Conservation (phyloP, 441 rosid species). For the Pelargonium fulgidum region DNA sequence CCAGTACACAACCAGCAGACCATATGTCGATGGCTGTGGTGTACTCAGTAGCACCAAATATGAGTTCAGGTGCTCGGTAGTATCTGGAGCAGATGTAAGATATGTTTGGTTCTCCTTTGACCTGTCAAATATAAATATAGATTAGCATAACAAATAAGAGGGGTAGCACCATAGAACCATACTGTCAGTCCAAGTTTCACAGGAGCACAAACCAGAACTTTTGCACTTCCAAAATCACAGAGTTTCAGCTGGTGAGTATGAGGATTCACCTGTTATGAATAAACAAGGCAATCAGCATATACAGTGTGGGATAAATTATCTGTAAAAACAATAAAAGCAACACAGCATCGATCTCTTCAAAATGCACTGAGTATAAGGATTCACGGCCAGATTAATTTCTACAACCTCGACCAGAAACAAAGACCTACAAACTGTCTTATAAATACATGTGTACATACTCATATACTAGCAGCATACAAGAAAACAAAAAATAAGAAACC, state of each 20-base stretch:
- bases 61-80: constrained; percentile 95
- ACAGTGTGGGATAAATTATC: background rate
- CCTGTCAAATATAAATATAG: constrained; percentile 40
- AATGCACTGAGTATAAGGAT: too few relatives aligned
- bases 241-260: constrained; percentile 91
- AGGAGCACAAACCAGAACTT: constrained; percentile 69
- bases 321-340: too few relatives aligned
- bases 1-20: constrained; percentile 95
- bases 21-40: constrained; percentile 92
- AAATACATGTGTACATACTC: too few relatives aligned
- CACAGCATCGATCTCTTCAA: too few relatives aligned
- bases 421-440: too few relatives aligned
- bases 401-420: too few relatives aligned
- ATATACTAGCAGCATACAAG: too few relatives aligned
- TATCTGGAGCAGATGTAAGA: constrained; percentile 94
- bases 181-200: background rate
- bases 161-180: background rate
- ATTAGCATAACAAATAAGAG: constrained; percentile 9
- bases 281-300: background rate
- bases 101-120: constrained; percentile 91
- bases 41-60: constrained; percentile 92
- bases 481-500: too few relatives aligned
- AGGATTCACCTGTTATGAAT: constrained; percentile 61
- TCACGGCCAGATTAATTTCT: too few relatives aligned
- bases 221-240: constrained; percentile 94